Conservation (phyloP, 208 protist species). For the Wallacemonas sp. region DNA sequence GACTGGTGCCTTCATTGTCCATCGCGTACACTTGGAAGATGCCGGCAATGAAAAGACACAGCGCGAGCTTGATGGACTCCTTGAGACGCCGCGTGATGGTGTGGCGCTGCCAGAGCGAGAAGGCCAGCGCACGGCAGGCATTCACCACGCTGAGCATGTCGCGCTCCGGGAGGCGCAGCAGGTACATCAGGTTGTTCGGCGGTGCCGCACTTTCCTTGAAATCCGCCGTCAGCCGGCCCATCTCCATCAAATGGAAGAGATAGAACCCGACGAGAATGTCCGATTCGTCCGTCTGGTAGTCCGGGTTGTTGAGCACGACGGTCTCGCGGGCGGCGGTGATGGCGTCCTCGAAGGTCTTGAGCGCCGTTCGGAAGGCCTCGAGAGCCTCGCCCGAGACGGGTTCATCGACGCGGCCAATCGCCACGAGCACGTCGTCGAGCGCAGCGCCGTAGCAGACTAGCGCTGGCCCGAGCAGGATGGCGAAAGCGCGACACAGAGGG, state of each 20-base stretch:
- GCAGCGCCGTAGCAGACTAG: constrained; percentile 60
- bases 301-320: constrained; percentile 80
- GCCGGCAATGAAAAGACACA: constrained; percentile 68
- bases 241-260: constrained; percentile 80
- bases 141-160: constrained; percentile 59
- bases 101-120: constrained; percentile 42
- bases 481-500: constrained; percentile 68
- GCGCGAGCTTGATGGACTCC: constrained; percentile 80
- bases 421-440: constrained; percentile 79
- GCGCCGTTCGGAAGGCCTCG: constrained; percentile 47
- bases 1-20: constrained; percentile 53
- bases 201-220: constrained; percentile 53
- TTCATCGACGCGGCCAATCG: constrained; percentile 64
- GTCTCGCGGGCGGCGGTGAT: constrained; percentile 72
- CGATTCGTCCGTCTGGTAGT: constrained; percentile 77
- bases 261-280: constrained; percentile 87
- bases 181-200: constrained; percentile 59
- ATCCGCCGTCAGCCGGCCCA: constrained; percentile 59
- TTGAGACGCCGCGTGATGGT: constrained; percentile 80
- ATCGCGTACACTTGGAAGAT: constrained; percentile 83
- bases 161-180: constrained; percentile 44
- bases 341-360: constrained; percentile 65
- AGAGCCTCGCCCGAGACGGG: constrained; percentile 60
- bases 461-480: constrained; percentile 46
- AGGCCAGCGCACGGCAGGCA: constrained; percentile 41